Percentiles rank a stretch among this genome's conserved stretches.
These are phyloP conservation scores for Boletellus sp. DNA, from an alignment of 768 basidiomycete species.

Conservation along the genomic window DNA sequence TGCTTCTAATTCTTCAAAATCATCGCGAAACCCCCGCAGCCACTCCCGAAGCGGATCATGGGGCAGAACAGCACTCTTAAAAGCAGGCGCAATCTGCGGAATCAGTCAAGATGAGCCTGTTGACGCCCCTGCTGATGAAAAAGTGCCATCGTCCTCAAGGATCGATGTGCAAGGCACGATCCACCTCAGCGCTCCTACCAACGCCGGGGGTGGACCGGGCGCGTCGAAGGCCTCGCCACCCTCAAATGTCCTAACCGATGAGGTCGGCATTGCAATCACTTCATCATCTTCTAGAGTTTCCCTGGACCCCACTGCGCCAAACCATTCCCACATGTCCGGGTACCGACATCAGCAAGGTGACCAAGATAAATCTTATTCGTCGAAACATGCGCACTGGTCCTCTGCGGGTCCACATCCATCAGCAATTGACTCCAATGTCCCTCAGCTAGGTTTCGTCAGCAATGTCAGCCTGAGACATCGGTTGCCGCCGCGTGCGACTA, in stretches of 20 bases:
- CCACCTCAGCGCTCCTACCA: neutral
- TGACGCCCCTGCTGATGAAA: conserved; percentile 22
- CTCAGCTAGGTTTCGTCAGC: conserved; percentile 16
- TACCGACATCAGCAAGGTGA: neutral
- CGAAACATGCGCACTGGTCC: conserved; percentile 19
- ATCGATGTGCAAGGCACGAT: conserved; percentile 24
- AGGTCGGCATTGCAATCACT: conserved; percentile 44
- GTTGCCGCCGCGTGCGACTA: conserved; percentile 31
- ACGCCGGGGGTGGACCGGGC: neutral
- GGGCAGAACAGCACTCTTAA: conserved; percentile 37
- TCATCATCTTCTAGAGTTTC: conserved; percentile 30
- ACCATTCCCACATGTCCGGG: conserved; percentile 35
- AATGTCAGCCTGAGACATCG: conserved; percentile 35
- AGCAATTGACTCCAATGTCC: conserved; percentile 21
- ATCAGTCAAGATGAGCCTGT: conserved; percentile 21
- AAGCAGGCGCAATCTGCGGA: conserved; percentile 32
- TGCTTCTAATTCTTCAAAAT: conserved; percentile 31
- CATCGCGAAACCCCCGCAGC: conserved; percentile 22
- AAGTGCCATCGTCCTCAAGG: conserved; percentile 20
- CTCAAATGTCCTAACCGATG: conserved; percentile 24
- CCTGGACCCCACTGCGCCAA: conserved; percentile 21
- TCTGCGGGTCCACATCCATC: conserved; percentile 42
- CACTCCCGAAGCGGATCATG: conserved; percentile 39
- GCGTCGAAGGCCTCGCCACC: conserved; percentile 25
- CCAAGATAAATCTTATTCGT: conserved; percentile 4